These are phyloP conservation scores for Diaporthe citrichinensis DNA, from an alignment of 2,329 filamentous ascomycete species.

Conservation along the genomic window DNA sequence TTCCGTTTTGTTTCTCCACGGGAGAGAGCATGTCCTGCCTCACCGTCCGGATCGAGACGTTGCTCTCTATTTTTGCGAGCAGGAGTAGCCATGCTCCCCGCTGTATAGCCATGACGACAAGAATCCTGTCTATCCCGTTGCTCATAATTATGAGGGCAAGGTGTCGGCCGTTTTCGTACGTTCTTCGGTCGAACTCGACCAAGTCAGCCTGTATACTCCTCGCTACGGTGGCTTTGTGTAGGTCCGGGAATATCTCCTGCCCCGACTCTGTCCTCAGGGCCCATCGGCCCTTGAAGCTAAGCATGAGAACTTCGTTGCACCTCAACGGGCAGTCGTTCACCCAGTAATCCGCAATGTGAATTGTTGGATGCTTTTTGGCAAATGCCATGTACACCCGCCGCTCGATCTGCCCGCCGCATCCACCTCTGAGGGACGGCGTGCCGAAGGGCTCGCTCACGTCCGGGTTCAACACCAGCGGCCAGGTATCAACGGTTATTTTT, in stretches of 20 bases:
- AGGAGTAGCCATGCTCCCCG: conserved; percentile 25
- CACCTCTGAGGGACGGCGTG: neutral
- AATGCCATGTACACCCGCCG: conserved; percentile 25
- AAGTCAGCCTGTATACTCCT: conserved; percentile 20
- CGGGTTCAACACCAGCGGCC: conserved; percentile 10
- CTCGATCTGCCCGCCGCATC: conserved; percentile 2
- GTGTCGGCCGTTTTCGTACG: conserved; percentile 7
- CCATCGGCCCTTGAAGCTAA: conserved; percentile 21
- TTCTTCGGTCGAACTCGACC: conserved; percentile 26
- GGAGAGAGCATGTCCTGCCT: conserved; percentile 7
- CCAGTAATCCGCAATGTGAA: conserved; percentile 7
- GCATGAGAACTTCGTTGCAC: conserved; percentile 19
- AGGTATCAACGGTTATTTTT: neutral
- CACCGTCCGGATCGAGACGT: conserved; percentile 5
- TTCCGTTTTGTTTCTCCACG: neutral
- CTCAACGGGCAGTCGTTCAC: conserved; percentile 18
- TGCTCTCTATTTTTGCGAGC: conserved; percentile 14
- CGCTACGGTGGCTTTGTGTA: conserved; percentile 14
- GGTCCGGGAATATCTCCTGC: conserved; percentile 1
- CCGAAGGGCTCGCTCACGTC: conserved; percentile 6
- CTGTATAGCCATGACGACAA: conserved; percentile 16
- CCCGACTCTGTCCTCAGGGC: conserved; percentile 6
- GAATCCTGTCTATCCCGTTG: conserved; percentile 8
- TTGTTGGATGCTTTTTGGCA: conserved; percentile 14
- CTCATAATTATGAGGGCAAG: conserved; percentile 9